These are phyloP conservation scores for Wickerhamomyces sydowiorum DNA, from an alignment of 805 yeast genomes.

Conservation along the genomic window DNA sequence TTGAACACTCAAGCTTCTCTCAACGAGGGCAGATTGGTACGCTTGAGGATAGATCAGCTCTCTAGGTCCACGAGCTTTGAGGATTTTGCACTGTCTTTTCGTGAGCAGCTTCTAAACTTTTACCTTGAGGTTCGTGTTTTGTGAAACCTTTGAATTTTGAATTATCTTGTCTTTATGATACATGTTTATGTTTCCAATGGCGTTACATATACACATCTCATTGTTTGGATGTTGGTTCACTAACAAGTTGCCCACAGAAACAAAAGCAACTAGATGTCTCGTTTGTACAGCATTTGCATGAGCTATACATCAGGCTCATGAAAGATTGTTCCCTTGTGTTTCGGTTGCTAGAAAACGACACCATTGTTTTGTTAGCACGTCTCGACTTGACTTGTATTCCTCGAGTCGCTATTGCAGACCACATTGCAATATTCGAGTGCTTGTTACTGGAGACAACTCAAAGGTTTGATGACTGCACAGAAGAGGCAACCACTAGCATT, in stretches of 20 bases:
- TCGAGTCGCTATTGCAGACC: not conserved
- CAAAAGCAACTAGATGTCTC: not conserved
- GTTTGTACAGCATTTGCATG: not conserved
- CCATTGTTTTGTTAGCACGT: not conserved
- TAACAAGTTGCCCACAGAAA: not conserved
- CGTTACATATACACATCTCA: not conserved
- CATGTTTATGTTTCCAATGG: not conserved
- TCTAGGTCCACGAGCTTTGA: not conserved
- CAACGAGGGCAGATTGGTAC: not conserved
- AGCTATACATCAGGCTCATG: not conserved
- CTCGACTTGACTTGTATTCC: not conserved
- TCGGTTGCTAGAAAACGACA: not conserved
- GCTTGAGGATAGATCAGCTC: not conserved
- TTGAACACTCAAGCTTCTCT: not conserved
- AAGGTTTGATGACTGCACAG: conserved; percentile 10
- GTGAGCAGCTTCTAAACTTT: not conserved
- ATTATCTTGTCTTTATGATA: not conserved
- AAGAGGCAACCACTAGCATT: conserved; percentile 1
- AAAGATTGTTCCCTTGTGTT: not conserved
- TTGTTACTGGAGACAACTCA: conserved; percentile 1
- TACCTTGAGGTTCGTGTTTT: not conserved
- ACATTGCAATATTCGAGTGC: not conserved
- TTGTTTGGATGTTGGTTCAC: not conserved
- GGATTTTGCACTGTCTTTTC: not conserved
- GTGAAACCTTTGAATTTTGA: not conserved